These are phyloP conservation scores for Pichia sp. DNA, from an alignment of 1,139 yeast genomes.

Conservation along the genomic window DNA sequence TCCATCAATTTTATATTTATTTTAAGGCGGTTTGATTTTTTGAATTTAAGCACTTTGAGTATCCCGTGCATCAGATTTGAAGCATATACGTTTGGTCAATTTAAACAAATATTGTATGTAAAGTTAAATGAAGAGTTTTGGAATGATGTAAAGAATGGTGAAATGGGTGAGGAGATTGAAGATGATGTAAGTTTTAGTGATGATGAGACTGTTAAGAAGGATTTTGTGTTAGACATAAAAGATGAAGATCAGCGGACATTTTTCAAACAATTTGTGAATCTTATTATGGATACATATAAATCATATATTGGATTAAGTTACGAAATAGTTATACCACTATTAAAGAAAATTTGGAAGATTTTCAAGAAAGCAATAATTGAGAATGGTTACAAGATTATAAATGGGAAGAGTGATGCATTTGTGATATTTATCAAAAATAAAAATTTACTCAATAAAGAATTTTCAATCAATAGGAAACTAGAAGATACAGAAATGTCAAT, in stretches of 20 bases:
- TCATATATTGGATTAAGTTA: constrained; percentile 24
- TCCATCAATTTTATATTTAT: constrained; percentile 22
- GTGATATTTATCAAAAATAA: constrained; percentile 24
- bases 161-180: not conserved
- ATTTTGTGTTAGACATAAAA: not conserved
- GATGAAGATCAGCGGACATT: constrained; percentile 8
- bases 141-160: constrained; percentile 6
- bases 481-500: constrained; percentile 14
- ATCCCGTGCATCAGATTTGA: constrained; percentile 23
- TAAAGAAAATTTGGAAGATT: constrained; percentile 26
- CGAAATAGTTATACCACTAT: constrained; percentile 21
- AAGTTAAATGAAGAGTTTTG: constrained; percentile 16
- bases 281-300: constrained; percentile 26
- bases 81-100: constrained; percentile 18
- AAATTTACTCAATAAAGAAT: constrained; percentile 22
- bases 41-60: constrained; percentile 21
- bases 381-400: constrained; percentile 16
- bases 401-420: constrained; percentile 24
- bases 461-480: constrained; percentile 19
- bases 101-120: constrained; percentile 19
- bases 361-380: constrained; percentile 23
- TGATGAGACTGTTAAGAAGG: not conserved
- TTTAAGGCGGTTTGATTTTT: constrained; percentile 19
- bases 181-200: not conserved
- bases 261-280: constrained; percentile 21